phyloP scores from a whole-genome alignment of 2,329 filamentous ascomycete species.

The Pseudogymnoascus sp. region DNA sequence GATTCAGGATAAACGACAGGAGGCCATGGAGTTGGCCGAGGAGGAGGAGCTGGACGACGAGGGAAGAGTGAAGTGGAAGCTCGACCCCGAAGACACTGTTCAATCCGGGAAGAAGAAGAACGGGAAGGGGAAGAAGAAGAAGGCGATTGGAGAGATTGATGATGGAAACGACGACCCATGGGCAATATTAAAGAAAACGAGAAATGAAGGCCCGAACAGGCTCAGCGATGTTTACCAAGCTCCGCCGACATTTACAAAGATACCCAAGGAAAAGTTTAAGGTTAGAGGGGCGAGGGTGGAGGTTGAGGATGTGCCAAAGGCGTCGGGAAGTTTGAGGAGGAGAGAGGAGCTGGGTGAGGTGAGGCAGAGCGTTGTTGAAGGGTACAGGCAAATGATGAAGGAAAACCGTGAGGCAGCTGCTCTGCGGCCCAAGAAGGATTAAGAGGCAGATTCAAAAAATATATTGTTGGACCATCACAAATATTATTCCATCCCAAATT shows the following conservation, averaged over 20 bases:
- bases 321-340: conserved; percentile 61
- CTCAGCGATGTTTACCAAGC: conserved; percentile 32
- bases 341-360: conserved; percentile 66
- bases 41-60: conserved; percentile 25
- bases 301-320: conserved; percentile 60
- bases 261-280: conserved; percentile 28
- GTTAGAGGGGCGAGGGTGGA: conserved; percentile 56
- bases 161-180: conserved; percentile 28
- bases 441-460: not conserved
- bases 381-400: conserved; percentile 64
- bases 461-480: not conserved
- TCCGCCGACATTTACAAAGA: conserved; percentile 26
- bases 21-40: conserved; percentile 24
- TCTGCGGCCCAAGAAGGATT: not conserved
- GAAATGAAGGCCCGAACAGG: conserved; percentile 22
- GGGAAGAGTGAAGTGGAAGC: conserved; percentile 39
- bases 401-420: conserved; percentile 27
- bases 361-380: conserved; percentile 61
- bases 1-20: conserved; percentile 25
- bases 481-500: not conserved
- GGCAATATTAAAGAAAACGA: conserved; percentile 23
- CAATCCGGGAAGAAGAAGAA: conserved; percentile 29
- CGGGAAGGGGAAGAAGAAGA: conserved; percentile 23
- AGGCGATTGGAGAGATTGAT: conserved; percentile 36
- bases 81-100: conserved; percentile 43